These are phyloP conservation scores for Chlorociboria aeruginascens DNA, from an alignment of 495 filamentous ascomycete species.

Conservation along the genomic window DNA sequence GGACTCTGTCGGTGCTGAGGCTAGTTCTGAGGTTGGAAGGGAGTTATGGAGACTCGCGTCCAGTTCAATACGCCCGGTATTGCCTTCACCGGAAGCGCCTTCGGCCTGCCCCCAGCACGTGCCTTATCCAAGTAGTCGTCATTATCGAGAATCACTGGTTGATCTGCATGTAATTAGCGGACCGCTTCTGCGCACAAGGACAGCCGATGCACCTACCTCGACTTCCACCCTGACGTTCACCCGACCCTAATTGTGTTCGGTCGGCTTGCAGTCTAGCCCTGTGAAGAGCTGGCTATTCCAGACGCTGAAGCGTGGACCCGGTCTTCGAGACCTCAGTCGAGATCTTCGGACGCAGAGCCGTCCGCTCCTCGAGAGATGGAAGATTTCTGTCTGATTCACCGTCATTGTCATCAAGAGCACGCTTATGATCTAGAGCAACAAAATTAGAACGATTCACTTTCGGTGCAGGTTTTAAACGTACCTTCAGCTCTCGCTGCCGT, in stretches of 20 bases:
- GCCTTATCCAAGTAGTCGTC: slow-evolving; percentile 1
- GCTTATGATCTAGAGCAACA: not conserved
- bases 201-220: slow-evolving; percentile 1
- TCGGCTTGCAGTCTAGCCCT: slow-evolving; percentile 4
- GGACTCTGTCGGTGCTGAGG: not conserved
- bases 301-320: slow-evolving; percentile 6
- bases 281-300: slow-evolving; percentile 15
- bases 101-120: slow-evolving; percentile 6
- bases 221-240: not conserved
- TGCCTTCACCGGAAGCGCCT: slow-evolving; percentile 7
- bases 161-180: slow-evolving; percentile 5
- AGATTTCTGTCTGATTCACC: slow-evolving; percentile 11
- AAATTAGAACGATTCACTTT: slow-evolving; percentile 8
- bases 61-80: slow-evolving; percentile 2
- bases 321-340: slow-evolving; percentile 9
- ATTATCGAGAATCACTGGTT: slow-evolving; percentile 10
- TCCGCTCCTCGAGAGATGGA: slow-evolving; percentile 14
- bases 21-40: slow-evolving; percentile 1
- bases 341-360: slow-evolving; percentile 5
- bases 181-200: slow-evolving; percentile 1
- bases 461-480: slow-evolving; percentile 1
- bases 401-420: slow-evolving; percentile 8
- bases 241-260: not conserved
- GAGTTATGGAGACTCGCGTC: not conserved
- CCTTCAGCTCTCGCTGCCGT: slow-evolving; percentile 6